These are phyloP conservation scores for Antitrichia curtipendula DNA, from an alignment of 225 moss, liverwort and hornwort species.

Conservation along the genomic window DNA sequence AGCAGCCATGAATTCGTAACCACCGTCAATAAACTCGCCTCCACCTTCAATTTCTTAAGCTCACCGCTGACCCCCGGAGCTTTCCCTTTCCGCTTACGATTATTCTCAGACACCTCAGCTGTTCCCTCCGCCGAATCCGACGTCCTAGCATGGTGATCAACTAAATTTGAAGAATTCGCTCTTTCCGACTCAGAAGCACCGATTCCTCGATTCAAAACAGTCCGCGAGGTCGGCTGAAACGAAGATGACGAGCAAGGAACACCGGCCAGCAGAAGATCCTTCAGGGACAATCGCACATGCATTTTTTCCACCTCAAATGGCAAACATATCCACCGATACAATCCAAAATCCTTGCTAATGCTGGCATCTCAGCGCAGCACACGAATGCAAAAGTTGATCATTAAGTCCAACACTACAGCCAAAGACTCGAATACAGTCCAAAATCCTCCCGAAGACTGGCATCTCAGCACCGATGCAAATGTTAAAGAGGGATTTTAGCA, in stretches of 20 bases:
- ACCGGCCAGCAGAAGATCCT: constrained; percentile 21
- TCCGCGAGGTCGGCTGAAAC: neutral
- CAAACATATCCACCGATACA: neutral
- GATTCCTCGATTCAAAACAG: neutral
- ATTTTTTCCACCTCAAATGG: neutral
- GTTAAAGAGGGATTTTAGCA: neutral
- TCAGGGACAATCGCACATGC: constrained; percentile 7
- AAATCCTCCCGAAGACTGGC: neutral
- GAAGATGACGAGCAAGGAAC: constrained; percentile 21
- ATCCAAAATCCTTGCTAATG: neutral
- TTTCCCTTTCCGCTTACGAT: constrained; percentile 22
- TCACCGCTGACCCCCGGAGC: neutral
- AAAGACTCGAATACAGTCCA: neutral
- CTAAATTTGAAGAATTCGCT: neutral
- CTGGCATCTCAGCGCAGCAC: neutral
- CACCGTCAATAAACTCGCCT: neutral
- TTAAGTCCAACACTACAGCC: neutral
- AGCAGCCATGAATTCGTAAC: constrained; percentile 10
- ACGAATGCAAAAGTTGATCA: neutral
- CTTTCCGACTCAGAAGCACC: neutral
- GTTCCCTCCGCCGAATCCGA: neutral
- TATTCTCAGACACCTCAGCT: neutral
- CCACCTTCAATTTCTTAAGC: constrained; percentile 23
- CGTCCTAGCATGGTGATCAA: neutral
- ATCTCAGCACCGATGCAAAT: neutral